Evolutionary conservation across 2,329 filamentous ascomycete species (phyloP).

Genomic region (Claviceps cyperi): DNA sequence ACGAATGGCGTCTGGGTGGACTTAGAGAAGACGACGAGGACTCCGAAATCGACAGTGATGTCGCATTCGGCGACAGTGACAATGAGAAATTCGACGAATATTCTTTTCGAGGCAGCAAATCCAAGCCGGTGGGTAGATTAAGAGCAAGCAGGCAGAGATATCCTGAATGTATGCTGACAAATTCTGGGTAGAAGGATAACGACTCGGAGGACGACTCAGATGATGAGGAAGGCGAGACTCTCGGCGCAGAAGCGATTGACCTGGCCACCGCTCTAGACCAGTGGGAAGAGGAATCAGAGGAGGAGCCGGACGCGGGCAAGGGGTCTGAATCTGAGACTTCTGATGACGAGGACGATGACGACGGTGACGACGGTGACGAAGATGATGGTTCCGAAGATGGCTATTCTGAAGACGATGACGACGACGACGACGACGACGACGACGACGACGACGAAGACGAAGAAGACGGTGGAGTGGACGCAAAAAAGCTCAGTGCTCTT

Average conservation of each 20-base stretch:
- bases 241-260: conserved; percentile 45
- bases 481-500: conserved; percentile 47
- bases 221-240: conserved; percentile 40
- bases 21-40: conserved; percentile 43
- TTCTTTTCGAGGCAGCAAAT: conserved; percentile 34
- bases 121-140: conserved; percentile 14
- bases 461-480: conserved; percentile 34
- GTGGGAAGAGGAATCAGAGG: conserved; percentile 33
- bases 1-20: conserved; percentile 67
- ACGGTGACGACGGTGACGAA: conserved; percentile 23
- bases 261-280: conserved; percentile 42
- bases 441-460: conserved; percentile 29
- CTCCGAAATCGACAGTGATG: conserved; percentile 52
- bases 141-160: neutral
- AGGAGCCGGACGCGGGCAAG: conserved; percentile 31
- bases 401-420: conserved; percentile 29
- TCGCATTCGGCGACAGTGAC: conserved; percentile 80
- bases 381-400: conserved; percentile 24
- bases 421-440: neutral
- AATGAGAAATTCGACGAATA: conserved; percentile 74
- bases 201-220: conserved; percentile 42
- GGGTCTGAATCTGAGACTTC: conserved; percentile 27
- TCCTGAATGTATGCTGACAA: neutral
- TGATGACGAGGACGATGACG: conserved; percentile 30
- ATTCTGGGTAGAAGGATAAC: conserved; percentile 1